Base-by-base conservation (phyloP, 768 basidiomycete species). In the Terana coerulea region DNA sequence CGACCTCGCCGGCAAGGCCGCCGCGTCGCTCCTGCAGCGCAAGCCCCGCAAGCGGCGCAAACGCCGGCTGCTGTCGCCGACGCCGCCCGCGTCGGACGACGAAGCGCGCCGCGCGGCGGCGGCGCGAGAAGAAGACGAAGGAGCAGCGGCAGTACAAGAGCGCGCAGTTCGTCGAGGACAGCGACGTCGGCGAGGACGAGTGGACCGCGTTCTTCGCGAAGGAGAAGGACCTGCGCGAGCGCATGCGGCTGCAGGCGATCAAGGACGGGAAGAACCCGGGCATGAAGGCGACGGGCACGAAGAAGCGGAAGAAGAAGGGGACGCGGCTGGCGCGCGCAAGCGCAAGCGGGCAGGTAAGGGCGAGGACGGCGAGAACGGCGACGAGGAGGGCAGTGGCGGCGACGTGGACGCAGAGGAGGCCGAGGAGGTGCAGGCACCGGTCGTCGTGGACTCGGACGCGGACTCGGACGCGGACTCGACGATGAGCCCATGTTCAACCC, bases 91-190 rank as follows among this genome's bases (percentile, higher is more conserved):
- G 48, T 71, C 77, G 41, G 70, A 67, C 10, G 74, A 72, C 34
- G 67, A 64, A 37, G 61, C 66, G 51, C 63, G 61, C 57, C 66
- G 62, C n/a, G 21, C n/a, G n/a, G n/a, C 74, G 70, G 71, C 57
- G 69, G 61, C 62, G 64, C 65, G 71, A 69, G 51, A 81, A 75
- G 66, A n/a, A n/a, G n/a, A 74, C 72, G 59, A 84, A 80, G 64
- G 87, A 88, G 64, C 79, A 80, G 64, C 78, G 83, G 70, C 73
- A 73, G 53, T 94, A 89, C 75, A 93, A 92, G 67, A 90, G 87
- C 6, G 91, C 91, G 9, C 86, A 91, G 66, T 90, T 95, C 65
- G 93, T 95, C 64, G 84, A 88, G 63, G 93, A 97, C 69, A 91
- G 89, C 55, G 94, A 97, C 60, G 85, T 75, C 49, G 90, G 91